phyloP scores from a whole-genome alignment of 805 yeast species.

The Myxozyma sirexii region DNA sequence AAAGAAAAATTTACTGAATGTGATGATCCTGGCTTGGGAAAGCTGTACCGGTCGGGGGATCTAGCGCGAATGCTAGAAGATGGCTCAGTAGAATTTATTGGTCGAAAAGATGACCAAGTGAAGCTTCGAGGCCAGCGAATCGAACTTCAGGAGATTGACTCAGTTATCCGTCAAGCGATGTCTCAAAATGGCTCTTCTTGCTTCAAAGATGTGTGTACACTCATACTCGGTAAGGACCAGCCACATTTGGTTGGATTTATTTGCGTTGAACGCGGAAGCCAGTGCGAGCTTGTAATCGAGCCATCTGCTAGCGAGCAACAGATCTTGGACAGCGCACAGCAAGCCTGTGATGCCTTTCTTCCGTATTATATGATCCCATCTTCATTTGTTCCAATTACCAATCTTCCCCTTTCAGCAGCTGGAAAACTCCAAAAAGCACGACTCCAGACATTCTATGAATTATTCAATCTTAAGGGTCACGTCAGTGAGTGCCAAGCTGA shows the following conservation, averaged over 20 bases:
- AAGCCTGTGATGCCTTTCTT: constrained; percentile 22
- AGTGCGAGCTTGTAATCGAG: not conserved
- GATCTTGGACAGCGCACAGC: not conserved
- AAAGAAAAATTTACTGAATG: constrained; percentile 23
- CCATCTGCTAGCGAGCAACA: not conserved
- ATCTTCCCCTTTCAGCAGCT: constrained; percentile 34
- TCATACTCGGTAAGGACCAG: not conserved
- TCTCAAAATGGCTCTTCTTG: not conserved
- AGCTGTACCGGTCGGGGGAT: constrained; percentile 37
- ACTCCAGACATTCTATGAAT: constrained; percentile 3
- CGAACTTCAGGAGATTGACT: constrained; percentile 37
- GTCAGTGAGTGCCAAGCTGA: not conserved
- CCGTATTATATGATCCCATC: constrained; percentile 37
- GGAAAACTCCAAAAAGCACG: constrained; percentile 28
- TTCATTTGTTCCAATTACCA: constrained; percentile 19
- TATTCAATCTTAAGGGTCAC: no score
- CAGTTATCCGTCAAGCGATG: constrained; percentile 16
- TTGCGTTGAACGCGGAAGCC: not conserved
- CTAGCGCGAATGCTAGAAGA: constrained; percentile 32
- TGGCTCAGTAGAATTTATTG: constrained; percentile 36
- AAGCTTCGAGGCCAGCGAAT: constrained; percentile 38
- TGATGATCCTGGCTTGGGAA: constrained; percentile 4
- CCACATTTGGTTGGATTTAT: constrained; percentile 32
- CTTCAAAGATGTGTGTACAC: constrained; percentile 15
- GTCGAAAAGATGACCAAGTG: constrained; percentile 38